phyloP scores from a whole-genome alignment of 768 basidiomycete species.

The Arthromyces matolae region DNA sequence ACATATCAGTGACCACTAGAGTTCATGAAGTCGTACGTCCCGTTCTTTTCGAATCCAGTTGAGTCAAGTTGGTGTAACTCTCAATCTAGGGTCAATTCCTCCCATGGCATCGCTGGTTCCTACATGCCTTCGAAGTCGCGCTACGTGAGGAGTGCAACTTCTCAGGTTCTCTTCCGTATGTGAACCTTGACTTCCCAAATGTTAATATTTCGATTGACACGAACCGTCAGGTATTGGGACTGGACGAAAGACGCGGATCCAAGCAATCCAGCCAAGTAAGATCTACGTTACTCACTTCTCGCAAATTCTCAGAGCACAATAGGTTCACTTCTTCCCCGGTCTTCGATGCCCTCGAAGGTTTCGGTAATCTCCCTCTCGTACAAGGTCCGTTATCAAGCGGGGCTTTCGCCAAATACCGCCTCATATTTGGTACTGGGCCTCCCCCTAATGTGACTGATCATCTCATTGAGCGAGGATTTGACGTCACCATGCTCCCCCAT shows the following conservation, averaged over 20 bases:
- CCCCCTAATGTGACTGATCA: constrained; percentile 27
- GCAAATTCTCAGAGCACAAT: neutral
- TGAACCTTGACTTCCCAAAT: neutral
- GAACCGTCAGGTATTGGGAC: constrained; percentile 34
- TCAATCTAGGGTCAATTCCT: constrained; percentile 26
- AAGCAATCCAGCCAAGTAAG: constrained; percentile 17
- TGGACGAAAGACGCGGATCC: constrained; percentile 34
- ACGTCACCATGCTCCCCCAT: constrained; percentile 18
- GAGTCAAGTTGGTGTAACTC: too few species aligned
- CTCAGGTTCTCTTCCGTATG: constrained; percentile 22
- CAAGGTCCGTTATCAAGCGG: constrained; percentile 29
- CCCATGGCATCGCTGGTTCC: constrained; percentile 28
- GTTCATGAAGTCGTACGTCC: constrained; percentile 7
- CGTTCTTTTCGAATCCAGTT: too few species aligned
- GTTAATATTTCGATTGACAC: neutral
- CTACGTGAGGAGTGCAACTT: constrained; percentile 25
- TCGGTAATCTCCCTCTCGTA: constrained; percentile 33
- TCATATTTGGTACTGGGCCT: constrained; percentile 33
- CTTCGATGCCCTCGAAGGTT: constrained; percentile 33
- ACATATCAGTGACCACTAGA: neutral
- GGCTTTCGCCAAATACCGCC: constrained; percentile 31
- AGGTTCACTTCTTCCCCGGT: constrained; percentile 32
- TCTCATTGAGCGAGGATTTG: constrained; percentile 29
- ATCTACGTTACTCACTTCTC: neutral
- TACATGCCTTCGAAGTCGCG: constrained; percentile 21